Evolutionary conservation across 129 eudicot genomes (phyloP).

Genomic region (Sambucus nigra): DNA sequence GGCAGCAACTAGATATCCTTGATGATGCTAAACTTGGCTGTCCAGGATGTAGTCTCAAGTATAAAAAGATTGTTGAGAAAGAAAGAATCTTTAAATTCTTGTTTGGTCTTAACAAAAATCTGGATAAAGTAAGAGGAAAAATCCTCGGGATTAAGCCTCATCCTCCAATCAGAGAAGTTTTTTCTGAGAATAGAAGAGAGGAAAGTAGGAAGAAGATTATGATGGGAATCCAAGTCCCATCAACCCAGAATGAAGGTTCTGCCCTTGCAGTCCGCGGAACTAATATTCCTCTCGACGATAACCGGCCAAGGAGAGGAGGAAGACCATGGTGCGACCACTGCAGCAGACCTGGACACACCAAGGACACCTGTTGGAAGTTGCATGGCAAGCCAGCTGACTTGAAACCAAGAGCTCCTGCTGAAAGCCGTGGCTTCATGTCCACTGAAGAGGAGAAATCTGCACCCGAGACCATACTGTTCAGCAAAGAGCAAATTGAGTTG

Average conservation of each 20-base stretch:
- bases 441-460: neutral
- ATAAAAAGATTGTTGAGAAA: too few relatives aligned
- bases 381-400: constrained; percentile 1
- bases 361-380: constrained; percentile 3
- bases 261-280: neutral
- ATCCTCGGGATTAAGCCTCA: neutral
- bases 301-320: neutral
- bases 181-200: neutral
- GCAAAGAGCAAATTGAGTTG: neutral
- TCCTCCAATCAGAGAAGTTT: neutral
- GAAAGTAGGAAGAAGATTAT: constrained; percentile 1
- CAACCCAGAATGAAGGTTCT: neutral
- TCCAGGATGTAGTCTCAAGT: too few relatives aligned
- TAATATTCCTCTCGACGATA: neutral
- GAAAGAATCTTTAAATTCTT: too few relatives aligned
- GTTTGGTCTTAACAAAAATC: too few relatives aligned
- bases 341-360: neutral
- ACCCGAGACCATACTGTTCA: neutral
- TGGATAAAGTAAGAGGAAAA: too few relatives aligned
- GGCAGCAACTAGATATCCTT: too few relatives aligned
- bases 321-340: constrained; percentile 3
- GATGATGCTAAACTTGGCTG: too few relatives aligned
- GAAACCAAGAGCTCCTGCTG: neutral
- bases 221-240: neutral
- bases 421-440: neutral